A percentile compares a stretch with the other conserved stretches of the same genome.
Evolutionary conservation across 2,329 filamentous ascomycete species (phyloP).

Genomic region (Fusarium multiceps): DNA sequence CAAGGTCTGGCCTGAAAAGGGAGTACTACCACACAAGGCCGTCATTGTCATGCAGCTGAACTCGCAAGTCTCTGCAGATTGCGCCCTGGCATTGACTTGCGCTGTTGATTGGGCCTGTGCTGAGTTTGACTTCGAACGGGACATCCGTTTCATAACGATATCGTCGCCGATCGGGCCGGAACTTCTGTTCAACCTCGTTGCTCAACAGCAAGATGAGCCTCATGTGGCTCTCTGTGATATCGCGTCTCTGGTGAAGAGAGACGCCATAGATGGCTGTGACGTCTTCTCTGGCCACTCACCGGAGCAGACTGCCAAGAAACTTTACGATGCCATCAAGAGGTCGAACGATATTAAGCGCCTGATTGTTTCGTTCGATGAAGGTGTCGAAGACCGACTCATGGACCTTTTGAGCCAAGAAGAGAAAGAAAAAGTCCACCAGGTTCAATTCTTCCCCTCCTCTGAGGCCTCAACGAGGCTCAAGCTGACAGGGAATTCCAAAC

Average conservation of each 20-base stretch:
- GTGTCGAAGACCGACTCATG: too few species aligned
- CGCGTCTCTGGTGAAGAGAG: neutral
- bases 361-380: too few species aligned
- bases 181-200: neutral
- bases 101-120: neutral
- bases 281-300: neutral
- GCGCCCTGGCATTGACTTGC: neutral
- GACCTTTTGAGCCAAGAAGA: too few species aligned
- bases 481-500: too few species aligned
- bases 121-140: neutral
- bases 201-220: neutral
- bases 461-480: too few species aligned
- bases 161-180: neutral
- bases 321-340: neutral
- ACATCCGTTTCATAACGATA: neutral
- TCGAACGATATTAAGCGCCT: too few species aligned
- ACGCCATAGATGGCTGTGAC: neutral
- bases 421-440: too few species aligned
- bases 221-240: neutral
- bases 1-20: too few species aligned
- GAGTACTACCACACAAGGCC: neutral
- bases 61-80: neutral
- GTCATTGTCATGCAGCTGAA: neutral
- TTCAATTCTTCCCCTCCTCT: too few species aligned
- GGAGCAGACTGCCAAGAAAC: neutral